phyloP scores from a whole-genome alignment of 768 basidiomycete species.

The Kwoniella sp. region DNA sequence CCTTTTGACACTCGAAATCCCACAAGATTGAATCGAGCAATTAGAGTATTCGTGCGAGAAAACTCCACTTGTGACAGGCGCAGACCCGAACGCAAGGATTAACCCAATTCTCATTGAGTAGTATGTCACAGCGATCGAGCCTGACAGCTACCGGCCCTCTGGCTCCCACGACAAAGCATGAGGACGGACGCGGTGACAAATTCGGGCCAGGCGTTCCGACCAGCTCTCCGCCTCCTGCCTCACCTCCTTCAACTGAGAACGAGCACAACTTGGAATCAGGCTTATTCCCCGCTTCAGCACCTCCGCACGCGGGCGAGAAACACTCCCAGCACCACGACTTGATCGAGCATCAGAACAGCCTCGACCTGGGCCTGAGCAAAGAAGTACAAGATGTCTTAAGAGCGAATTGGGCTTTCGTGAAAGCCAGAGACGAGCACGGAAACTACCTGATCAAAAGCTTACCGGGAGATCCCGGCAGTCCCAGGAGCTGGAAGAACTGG shows the following conservation, averaged over 20 bases:
- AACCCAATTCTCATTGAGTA: too few species aligned
- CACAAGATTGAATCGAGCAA: too few species aligned
- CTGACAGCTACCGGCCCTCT: background rate
- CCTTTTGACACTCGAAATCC: too few species aligned
- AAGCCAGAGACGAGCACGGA: conserved; percentile 26
- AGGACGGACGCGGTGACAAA: background rate
- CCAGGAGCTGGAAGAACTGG: conserved; percentile 40
- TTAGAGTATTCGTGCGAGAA: too few species aligned
- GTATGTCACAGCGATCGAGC: background rate
- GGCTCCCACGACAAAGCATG: background rate
- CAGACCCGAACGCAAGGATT: too few species aligned
- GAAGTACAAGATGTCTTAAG: background rate
- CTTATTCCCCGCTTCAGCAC: background rate
- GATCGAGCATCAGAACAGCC: background rate
- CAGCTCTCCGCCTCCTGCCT: too few species aligned
- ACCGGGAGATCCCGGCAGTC: conserved; percentile 27
- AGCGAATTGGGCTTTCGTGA: background rate
- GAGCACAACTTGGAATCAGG: background rate
- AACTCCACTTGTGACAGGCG: too few species aligned
- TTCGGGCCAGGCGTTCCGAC: too few species aligned
- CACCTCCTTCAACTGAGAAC: too few species aligned
- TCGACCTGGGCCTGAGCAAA: background rate
- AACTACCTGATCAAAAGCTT: conserved; percentile 30
- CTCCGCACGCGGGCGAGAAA: background rate
- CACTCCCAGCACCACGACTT: background rate